Base-by-base conservation (phyloP, 495 filamentous ascomycete species). In the Cercophora scortea region DNA sequence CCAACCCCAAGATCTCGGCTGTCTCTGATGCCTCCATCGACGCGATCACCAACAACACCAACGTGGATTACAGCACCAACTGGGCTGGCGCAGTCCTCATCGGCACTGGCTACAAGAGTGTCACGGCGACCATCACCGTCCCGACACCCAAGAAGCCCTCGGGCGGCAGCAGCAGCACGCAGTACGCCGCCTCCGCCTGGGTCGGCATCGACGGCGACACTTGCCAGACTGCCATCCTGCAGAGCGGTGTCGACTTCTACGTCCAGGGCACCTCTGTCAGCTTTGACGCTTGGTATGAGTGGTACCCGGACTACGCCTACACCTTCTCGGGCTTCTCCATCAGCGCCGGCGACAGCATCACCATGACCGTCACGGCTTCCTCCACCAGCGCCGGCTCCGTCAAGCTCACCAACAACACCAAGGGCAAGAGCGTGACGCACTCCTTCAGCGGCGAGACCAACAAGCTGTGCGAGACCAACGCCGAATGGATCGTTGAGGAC, bases 401-500 rank as follows among this genome's bases (percentile, higher is more conserved):
- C 9, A 73, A 71, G 6, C 68, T 87, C 45, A 67, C 78, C 53
- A 85, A 87, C 59, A 51, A 64, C 44, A 73, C 70, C 1, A 80
- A 74, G 7, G 80, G 81, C n/a, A 53, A 78, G 56, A 72, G 51
- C 7, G 81, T 80, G 17, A 72, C 72, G 32, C 70, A 81, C 61
- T 73, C 69, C 2, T 70, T 85, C 41, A 67, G 61, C 6, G 67
- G 34, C 57, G 68, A 65, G 53, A 41, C 51, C 17, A 53, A 54
- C 10, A 42, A 48, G 1, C 66, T 78, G 9, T 70, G 70, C 58
- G 62, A 69, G 46, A 62, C 64, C 47, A 83, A 84, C 56, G 81
- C 77, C 12, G 82, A 85, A 52, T 85, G 80, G n/a, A 83, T 85
- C 50, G 78, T 85, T 32, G 82, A 85, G 69, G 81, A 84, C 50